phyloP scores from a whole-genome alignment of 139 green algal species.

The Chlamydomonas eustigma region DNA sequence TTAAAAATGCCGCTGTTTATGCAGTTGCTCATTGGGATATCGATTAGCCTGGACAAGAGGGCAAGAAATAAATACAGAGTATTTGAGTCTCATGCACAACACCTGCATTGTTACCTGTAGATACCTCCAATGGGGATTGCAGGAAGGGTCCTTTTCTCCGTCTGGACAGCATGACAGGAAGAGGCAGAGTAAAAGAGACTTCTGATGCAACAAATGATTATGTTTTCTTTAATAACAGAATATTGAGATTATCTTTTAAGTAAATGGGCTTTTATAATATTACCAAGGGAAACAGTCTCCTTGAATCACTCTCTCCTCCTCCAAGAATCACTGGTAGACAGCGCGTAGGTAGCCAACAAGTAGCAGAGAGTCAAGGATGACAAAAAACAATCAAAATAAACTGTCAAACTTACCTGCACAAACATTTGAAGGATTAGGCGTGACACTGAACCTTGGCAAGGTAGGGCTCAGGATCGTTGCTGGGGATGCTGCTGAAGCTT shows the following conservation, averaged over 20 bases:
- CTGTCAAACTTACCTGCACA: not conserved
- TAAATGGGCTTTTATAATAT: too few species aligned
- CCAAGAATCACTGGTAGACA: not conserved
- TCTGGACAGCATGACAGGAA: conserved; percentile 72
- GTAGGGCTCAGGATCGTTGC: too few species aligned
- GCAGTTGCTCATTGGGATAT: conserved; percentile 99
- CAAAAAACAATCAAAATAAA: not conserved
- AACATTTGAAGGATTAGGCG: conserved; percentile 3
- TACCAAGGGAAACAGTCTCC: conserved; percentile 5
- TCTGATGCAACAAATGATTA: too few species aligned
- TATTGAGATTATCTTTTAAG: too few species aligned
- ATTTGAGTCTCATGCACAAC: not conserved
- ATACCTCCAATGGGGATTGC: conserved; percentile 63
- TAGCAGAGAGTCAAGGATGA: too few species aligned
- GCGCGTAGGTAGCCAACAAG: not conserved
- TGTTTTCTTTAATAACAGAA: too few species aligned
- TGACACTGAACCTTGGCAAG: not conserved
- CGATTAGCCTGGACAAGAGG: conserved; percentile 99
- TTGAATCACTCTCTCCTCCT: conserved; percentile 7
- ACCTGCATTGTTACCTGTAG: conserved; percentile 10
- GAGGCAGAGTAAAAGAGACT: too few species aligned
- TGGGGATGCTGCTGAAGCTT: too few species aligned
- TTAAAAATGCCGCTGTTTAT: conserved; percentile 98
- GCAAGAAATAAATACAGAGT: too few species aligned
- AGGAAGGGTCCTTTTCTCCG: conserved; percentile 76